phyloP scores from a whole-genome alignment of 2,329 filamentous ascomycete species.

The Zymoseptoria ardabiliae region DNA sequence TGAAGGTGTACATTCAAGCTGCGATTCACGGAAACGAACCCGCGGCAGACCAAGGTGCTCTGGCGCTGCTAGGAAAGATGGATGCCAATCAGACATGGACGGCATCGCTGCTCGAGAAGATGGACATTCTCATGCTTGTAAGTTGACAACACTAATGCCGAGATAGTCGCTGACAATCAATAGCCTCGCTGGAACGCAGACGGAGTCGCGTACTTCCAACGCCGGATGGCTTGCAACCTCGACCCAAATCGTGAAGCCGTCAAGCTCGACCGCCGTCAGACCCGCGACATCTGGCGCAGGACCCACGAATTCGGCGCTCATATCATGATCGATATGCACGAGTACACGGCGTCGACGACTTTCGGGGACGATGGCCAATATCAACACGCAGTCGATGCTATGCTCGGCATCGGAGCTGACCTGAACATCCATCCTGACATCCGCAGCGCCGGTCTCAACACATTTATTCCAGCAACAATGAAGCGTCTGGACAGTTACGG shows the following conservation, averaged over 20 bases:
- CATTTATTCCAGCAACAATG: slow-evolving; percentile 25
- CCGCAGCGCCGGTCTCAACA: slow-evolving; percentile 23
- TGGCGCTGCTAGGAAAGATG: slow-evolving; percentile 32
- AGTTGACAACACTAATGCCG: not conserved
- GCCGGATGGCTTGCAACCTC: slow-evolving; percentile 18
- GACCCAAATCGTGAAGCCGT: slow-evolving; percentile 18
- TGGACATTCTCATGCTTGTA: slow-evolving; percentile 29
- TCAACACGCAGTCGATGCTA: slow-evolving; percentile 26
- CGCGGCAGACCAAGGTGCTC: slow-evolving; percentile 30
- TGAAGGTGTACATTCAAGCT: slow-evolving; percentile 33
- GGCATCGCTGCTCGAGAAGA: slow-evolving; percentile 24
- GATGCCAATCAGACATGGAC: slow-evolving; percentile 29
- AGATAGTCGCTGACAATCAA: slow-evolving; percentile 2
- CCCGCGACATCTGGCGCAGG: slow-evolving; percentile 26
- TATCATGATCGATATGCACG: slow-evolving; percentile 30
- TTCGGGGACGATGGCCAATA: slow-evolving; percentile 22
- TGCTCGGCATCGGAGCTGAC: slow-evolving; percentile 21
- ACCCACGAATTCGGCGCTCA: slow-evolving; percentile 29
- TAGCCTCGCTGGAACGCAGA: slow-evolving; percentile 15
- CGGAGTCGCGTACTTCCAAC: slow-evolving; percentile 19
- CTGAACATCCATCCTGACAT: slow-evolving; percentile 25
- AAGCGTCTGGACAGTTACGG: slow-evolving; percentile 21
- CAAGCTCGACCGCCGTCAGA: slow-evolving; percentile 27
- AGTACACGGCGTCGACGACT: slow-evolving; percentile 25
- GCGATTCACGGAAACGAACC: slow-evolving; percentile 34